These are phyloP conservation scores for Fusarium phyllophilum DNA, from an alignment of 2,329 filamentous ascomycete species.

Conservation along the genomic window DNA sequence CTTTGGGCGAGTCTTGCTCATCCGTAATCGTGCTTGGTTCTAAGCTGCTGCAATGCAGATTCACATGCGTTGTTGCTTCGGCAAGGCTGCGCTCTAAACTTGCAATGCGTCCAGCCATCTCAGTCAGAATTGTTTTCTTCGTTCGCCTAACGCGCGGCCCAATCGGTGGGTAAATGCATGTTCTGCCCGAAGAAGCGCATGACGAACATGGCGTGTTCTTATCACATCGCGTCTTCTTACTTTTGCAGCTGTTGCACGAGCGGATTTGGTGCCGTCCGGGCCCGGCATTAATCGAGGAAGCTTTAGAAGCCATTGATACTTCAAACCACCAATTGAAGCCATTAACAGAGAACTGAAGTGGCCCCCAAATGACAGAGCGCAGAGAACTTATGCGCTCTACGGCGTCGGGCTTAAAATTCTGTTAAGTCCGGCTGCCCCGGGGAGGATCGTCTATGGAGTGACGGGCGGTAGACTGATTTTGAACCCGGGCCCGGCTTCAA, in stretches of 20 bases:
- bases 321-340: accelerated
- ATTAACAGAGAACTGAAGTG: background rate
- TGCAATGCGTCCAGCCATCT: background rate
- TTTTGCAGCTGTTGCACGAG: background rate
- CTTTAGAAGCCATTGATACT: background rate
- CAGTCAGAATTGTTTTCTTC: background rate
- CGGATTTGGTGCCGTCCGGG: background rate
- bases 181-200: background rate
- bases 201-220: background rate
- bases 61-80: background rate
- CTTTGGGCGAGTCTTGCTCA: background rate
- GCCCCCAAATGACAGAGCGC: accelerated
- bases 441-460: accelerated
- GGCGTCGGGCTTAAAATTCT: background rate
- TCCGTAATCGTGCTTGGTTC: accelerated
- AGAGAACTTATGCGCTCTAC: background rate
- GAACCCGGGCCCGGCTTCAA: background rate
- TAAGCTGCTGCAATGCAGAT: accelerated
- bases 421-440: background rate
- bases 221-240: constrained; percentile 10
- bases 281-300: background rate
- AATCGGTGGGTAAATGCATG: background rate
- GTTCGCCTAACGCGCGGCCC: background rate
- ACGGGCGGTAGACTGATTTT: background rate
- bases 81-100: background rate